Conservation (phyloP, 345 rosid species). For the Brassica cretica region DNA sequence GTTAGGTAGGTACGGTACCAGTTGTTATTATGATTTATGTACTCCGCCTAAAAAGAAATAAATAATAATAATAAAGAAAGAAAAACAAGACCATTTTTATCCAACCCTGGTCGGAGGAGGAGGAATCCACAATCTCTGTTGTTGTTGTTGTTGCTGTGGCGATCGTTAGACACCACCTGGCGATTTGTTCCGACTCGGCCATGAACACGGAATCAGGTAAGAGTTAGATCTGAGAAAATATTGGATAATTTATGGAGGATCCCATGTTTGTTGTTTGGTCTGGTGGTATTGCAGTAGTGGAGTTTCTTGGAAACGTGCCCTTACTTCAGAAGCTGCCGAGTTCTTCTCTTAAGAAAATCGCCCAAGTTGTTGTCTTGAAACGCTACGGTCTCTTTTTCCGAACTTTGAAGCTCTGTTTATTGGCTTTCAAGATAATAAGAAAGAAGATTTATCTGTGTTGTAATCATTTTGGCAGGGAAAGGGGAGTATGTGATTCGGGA, state of each 20-base stretch:
- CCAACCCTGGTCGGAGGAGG: no score
- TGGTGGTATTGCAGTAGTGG: conserved; percentile 52
- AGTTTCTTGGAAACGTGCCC: conserved; percentile 78
- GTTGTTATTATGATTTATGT: no score
- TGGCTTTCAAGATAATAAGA: conserved; percentile 1
- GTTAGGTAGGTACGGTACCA: no score
- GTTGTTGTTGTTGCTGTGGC: no score
- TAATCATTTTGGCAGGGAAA: conserved; percentile 46
- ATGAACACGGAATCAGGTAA: neutral
- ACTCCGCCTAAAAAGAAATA: no score
- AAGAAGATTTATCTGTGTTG: neutral
- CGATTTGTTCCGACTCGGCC: no score
- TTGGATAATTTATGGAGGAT: no score
- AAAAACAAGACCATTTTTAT: no score
- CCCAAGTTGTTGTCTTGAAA: conserved; percentile 53
- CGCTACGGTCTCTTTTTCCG: conserved; percentile 43
- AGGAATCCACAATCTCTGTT: no score
- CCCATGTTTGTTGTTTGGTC: neutral
- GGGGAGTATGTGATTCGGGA: conserved; percentile 72
- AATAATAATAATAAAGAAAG: no score
- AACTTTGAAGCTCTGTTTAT: no score
- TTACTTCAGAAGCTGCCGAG: conserved; percentile 80
- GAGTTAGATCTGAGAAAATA: neutral
- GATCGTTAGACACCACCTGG: no score
- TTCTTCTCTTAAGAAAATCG: conserved; percentile 66